Conservation (phyloP, 306 rosid species). For the Medicago arabica region DNA sequence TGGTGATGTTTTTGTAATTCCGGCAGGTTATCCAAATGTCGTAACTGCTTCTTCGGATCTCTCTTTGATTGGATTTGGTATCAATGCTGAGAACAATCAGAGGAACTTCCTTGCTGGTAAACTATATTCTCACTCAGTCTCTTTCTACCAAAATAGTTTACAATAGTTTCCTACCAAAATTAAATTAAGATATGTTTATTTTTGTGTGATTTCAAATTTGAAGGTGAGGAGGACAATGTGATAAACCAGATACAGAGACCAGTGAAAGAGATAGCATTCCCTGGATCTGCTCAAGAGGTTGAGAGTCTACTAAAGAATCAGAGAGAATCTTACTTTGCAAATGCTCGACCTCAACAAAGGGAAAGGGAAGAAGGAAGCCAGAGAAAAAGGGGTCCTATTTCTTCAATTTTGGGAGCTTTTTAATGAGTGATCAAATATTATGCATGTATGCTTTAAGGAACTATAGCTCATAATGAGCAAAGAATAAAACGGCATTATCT, state of each 20-base stretch:
- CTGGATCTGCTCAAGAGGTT: conserved; percentile 37
- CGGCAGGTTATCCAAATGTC: conserved; percentile 48
- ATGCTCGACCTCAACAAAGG: conserved; percentile 28
- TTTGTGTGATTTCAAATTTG: not conserved
- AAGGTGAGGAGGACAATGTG: conserved; percentile 50
- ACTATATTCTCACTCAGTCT: too few relatives aligned
- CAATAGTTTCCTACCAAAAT: too few relatives aligned
- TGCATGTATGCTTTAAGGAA: not conserved
- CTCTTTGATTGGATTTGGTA: conserved; percentile 37
- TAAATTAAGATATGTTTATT: not conserved
- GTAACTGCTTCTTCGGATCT: conserved; percentile 41
- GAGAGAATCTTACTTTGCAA: conserved; percentile 42
- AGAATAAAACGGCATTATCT: not conserved
- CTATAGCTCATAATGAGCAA: not conserved
- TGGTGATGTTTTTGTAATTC: conserved; percentile 41
- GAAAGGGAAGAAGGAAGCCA: not conserved
- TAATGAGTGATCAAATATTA: not conserved
- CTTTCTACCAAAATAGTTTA: too few relatives aligned
- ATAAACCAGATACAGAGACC: conserved; percentile 38
- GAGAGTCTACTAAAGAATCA: conserved; percentile 41
- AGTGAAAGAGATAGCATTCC: conserved; percentile 42
- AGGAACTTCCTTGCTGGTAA: conserved; percentile 60
- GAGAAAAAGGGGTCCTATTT: not conserved
- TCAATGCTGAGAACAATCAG: conserved; percentile 51
- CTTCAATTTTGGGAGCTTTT: conserved; percentile 36